Conservation (phyloP, 2,329 filamentous ascomycete species). For the Lachnellula cervina region DNA sequence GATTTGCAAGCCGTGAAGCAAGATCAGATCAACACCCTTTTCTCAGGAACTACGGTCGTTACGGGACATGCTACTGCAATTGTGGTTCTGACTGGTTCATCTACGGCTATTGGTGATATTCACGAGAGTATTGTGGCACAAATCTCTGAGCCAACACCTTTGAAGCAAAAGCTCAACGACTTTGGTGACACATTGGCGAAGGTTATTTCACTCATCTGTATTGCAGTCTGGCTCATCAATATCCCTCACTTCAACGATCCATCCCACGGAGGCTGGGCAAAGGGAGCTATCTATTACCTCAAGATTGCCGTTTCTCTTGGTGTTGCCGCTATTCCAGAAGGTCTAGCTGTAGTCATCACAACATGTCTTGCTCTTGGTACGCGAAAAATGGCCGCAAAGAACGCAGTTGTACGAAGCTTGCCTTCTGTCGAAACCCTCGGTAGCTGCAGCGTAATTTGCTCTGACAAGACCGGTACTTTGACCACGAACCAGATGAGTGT, state of each 20-base stretch:
- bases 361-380: constrained; percentile 95
- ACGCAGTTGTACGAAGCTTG: constrained; percentile 91
- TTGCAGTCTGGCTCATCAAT: constrained; percentile 98
- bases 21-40: constrained; percentile 96
- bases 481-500: constrained; percentile 99
- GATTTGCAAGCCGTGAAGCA: constrained; percentile 90
- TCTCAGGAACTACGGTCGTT: constrained; percentile 96
- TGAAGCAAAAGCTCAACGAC: constrained; percentile 98
- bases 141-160: constrained; percentile 92
- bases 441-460: constrained; percentile 99
- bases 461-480: constrained; percentile 96
- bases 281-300: constrained; percentile 98
- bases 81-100: constrained; percentile 82
- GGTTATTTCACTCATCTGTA: constrained; percentile 95
- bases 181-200: constrained; percentile 96
- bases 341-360: constrained; percentile 97
- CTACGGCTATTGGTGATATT: constrained; percentile 95
- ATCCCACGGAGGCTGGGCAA: constrained; percentile 86
- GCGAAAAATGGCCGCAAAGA: constrained; percentile 97
- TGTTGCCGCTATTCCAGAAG: constrained; percentile 95
- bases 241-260: constrained; percentile 95
- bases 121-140: constrained; percentile 98
- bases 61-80: constrained; percentile 88
- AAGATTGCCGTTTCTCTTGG: constrained; percentile 98
- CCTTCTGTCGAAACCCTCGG: constrained; percentile 96